Percentiles rank a stretch among this genome's conserved stretches.
Conservation (phyloP, 345 rosid species). For the Triadica sebifera region DNA sequence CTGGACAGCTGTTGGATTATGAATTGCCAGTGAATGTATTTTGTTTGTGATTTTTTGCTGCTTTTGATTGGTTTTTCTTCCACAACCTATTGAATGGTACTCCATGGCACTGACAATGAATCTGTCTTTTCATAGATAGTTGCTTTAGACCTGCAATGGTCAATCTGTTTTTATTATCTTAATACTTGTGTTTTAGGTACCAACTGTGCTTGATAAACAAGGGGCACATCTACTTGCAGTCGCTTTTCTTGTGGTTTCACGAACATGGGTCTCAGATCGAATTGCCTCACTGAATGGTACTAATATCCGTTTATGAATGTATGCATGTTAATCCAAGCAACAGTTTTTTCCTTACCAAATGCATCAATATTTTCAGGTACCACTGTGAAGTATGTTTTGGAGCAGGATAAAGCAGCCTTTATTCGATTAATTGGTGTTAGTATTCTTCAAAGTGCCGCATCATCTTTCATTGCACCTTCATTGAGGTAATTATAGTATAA, state of each 20-base stretch:
- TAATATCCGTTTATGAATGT: background rate
- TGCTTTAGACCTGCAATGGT: background rate
- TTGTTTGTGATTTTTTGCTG: background rate
- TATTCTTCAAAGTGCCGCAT: slow-evolving; percentile 92
- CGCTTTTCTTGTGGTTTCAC: slow-evolving; percentile 80
- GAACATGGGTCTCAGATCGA: slow-evolving; percentile 94
- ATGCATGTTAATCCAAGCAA: slow-evolving; percentile 8
- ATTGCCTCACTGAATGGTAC: slow-evolving; percentile 94
- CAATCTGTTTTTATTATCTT: background rate
- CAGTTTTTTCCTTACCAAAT: slow-evolving; percentile 18
- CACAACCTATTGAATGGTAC: background rate
- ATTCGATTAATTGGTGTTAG: slow-evolving; percentile 78
- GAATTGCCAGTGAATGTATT: background rate
- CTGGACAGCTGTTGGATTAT: background rate
- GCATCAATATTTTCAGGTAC: slow-evolving; percentile 56
- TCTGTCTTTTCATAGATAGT: background rate
- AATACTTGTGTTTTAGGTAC: slow-evolving; percentile 49
- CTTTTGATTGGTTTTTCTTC: background rate
- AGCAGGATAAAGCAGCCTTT: slow-evolving; percentile 91
- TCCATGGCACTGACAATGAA: background rate
- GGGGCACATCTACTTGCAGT: slow-evolving; percentile 85
- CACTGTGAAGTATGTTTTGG: slow-evolving; percentile 90
- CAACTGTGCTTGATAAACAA: slow-evolving; percentile 85
- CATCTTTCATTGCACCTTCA: slow-evolving; percentile 92
- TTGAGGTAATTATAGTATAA: slow-evolving; percentile 50